Evolutionary conservation across 2,329 filamentous ascomycete genomes (phyloP).

Genomic region (Claviceps purpurea): DNA sequence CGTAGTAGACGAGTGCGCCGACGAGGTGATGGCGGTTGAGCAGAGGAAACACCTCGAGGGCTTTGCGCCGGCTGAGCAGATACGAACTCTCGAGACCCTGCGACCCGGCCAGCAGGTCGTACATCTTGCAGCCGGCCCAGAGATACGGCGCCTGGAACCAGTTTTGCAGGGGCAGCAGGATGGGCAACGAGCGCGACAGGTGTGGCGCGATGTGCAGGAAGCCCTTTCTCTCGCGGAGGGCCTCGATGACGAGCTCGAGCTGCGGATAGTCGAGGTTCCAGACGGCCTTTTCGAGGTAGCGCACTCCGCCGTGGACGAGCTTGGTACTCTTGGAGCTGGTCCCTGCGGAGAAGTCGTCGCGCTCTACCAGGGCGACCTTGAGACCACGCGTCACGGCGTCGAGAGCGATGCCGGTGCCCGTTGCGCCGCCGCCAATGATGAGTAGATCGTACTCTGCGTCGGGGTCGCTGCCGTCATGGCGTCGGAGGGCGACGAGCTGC

Average conservation of each 20-base stretch:
- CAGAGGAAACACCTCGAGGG: constrained; percentile 66
- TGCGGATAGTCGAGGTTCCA: constrained; percentile 78
- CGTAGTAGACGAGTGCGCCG: constrained; percentile 74
- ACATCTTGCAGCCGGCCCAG: constrained; percentile 60
- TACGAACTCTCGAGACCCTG: constrained; percentile 77
- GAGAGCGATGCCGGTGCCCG: constrained; percentile 66
- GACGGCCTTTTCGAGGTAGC: constrained; percentile 76
- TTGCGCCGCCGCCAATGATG: constrained; percentile 68
- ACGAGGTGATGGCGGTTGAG: constrained; percentile 59
- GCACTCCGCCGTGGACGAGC: constrained; percentile 71
- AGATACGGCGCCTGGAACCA: constrained; percentile 76
- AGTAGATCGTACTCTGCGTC: constrained; percentile 54
- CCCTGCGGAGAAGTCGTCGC: constrained; percentile 70
- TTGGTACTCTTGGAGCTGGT: constrained; percentile 83
- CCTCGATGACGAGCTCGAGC: constrained; percentile 69
- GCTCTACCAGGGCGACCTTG: constrained; percentile 68
- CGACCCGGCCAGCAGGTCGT: constrained; percentile 68
- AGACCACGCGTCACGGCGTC: constrained; percentile 68
- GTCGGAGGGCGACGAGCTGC: constrained; percentile 27
- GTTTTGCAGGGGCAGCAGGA: constrained; percentile 68
- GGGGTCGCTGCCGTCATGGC: constrained; percentile 15
- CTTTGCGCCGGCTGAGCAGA: constrained; percentile 65
- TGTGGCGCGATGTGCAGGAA: constrained; percentile 75
- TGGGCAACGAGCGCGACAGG: constrained; percentile 67
- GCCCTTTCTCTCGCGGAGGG: constrained; percentile 68